Conservation (phyloP, 2,329 filamentous ascomycete genomes). For the Pseudocercospora fijiensis region DNA sequence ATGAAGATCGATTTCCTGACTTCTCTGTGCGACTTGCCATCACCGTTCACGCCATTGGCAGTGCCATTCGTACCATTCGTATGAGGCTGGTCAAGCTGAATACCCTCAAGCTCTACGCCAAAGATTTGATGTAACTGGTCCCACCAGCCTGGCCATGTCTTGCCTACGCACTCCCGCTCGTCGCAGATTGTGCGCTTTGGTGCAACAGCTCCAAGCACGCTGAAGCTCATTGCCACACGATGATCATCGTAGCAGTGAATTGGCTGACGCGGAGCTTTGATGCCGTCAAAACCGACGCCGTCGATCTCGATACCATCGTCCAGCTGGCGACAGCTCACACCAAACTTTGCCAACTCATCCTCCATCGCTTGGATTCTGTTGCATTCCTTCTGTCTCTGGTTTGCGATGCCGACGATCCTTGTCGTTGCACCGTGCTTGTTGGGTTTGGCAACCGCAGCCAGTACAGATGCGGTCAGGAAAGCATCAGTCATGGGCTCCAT, state of each 20-base stretch:
- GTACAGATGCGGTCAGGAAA: conserved; percentile 89
- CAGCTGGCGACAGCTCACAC: conserved; percentile 79
- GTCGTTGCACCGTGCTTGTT: conserved; percentile 64
- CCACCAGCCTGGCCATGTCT: conserved; percentile 99
- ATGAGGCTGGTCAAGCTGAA: conserved; percentile 52
- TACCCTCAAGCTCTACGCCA: conserved; percentile 71
- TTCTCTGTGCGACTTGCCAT: conserved; percentile 28
- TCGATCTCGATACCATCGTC: conserved; percentile 88
- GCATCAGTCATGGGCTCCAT: conserved; percentile 99
- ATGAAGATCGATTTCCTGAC: conserved; percentile 75
- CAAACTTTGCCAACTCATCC: conserved; percentile 90
- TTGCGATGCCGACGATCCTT: conserved; percentile 88
- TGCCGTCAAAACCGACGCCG: conserved; percentile 52
- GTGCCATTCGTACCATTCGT: conserved; percentile 37
- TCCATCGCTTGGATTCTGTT: conserved; percentile 96
- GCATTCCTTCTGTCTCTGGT: conserved; percentile 97
- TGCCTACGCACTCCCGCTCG: conserved; percentile 89
- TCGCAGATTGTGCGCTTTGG: conserved; percentile 72
- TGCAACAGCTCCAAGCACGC: conserved; percentile 74
- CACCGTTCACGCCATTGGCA: conserved; percentile 40
- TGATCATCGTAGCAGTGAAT: conserved; percentile 97
- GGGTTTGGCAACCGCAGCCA: conserved; percentile 83
- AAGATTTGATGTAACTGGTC: conserved; percentile 80
- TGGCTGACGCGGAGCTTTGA: conserved; percentile 60
- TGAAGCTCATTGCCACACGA: conserved; percentile 97